Base-by-base conservation (phyloP, 441 rosid genomes). In the Pelargonium australe region DNA sequence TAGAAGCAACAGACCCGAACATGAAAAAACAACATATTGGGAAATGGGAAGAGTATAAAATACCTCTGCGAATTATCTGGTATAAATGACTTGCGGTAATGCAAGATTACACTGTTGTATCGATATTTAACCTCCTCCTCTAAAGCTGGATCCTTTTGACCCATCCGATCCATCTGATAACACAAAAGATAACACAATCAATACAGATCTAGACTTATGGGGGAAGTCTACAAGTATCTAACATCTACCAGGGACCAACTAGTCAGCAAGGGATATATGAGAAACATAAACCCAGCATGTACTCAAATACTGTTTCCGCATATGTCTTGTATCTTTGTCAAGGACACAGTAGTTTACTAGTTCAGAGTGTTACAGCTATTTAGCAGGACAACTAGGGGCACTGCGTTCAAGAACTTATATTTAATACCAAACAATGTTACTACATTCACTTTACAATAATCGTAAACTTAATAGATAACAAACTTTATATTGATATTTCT, bases 41-140 rank as follows among this genome's bases (percentile, higher is more conserved):
- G 44, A 13, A 68, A 40, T 8, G 63, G 34, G 7, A 63, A 16
- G 25, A 53, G 12, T 62, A 62, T 23, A 7, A 68, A 58, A 43
- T 74, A 92, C 99, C 98, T 86, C 80, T 92, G 98, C 53, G 89
- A 81, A 85, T 89, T 90, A 78, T 92, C 98, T 77, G 85, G 99
- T 70, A 87, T 86, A 78, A 87, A 92, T 73, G 97, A 95, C 81
- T 92, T 95, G 76, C 93, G 86, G 80, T 95, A 92, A 81, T 95
- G 93, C 76, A 79, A 49, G 65, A 95, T 90, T 72, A 90, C 98
- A 74, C 77, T 86, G 63, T 75, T 83, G 80, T 90, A 95, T 25
- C 92, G 88, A 74, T 77, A 86, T 76, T 80, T 87, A 65, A 95
- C 90, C 79, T 95, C 97, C 12, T 95, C 98, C 75, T 86, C 91